A percentile compares a stretch with the other conserved stretches of the same genome.
These are phyloP conservation scores for Naganishia onofrii DNA, from an alignment of 768 basidiomycete species.

Conservation along the genomic window DNA sequence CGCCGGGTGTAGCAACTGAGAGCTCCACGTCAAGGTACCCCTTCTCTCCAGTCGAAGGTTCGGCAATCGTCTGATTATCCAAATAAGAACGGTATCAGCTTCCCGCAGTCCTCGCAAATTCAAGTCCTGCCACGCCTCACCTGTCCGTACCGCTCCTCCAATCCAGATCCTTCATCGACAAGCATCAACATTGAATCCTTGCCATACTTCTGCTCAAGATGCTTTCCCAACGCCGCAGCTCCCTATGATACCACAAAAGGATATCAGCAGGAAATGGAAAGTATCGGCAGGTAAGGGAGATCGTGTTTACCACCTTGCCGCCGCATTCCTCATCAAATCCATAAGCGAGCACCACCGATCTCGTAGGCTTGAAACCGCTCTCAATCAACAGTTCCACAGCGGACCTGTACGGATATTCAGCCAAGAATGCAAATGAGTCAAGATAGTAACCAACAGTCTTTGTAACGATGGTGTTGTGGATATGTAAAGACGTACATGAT, in stretches of 20 bases:
- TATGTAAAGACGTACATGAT: conserved; percentile 38
- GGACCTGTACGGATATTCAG: conserved; percentile 33
- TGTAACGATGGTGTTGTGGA: no score
- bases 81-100: neutral
- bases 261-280: conserved; percentile 7
- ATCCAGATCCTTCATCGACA: conserved; percentile 33
- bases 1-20: conserved; percentile 42
- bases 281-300: neutral
- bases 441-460: no score
- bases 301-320: conserved; percentile 44
- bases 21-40: conserved; percentile 45
- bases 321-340: conserved; percentile 48
- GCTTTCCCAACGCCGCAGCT: conserved; percentile 35
- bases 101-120: no score
- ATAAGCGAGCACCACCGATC: conserved; percentile 43
- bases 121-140: conserved; percentile 24
- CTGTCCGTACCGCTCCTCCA: conserved; percentile 38
- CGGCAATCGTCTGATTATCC: conserved; percentile 28
- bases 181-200: conserved; percentile 44
- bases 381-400: conserved; percentile 45
- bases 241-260: conserved; percentile 30
- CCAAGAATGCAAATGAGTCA: neutral
- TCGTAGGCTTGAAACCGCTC: conserved; percentile 35
- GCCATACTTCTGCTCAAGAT: conserved; percentile 46
- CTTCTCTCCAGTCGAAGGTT: conserved; percentile 46